Conservation (phyloP, 1,284 basidiomycete genomes). For the Irpex rosettiformis region DNA sequence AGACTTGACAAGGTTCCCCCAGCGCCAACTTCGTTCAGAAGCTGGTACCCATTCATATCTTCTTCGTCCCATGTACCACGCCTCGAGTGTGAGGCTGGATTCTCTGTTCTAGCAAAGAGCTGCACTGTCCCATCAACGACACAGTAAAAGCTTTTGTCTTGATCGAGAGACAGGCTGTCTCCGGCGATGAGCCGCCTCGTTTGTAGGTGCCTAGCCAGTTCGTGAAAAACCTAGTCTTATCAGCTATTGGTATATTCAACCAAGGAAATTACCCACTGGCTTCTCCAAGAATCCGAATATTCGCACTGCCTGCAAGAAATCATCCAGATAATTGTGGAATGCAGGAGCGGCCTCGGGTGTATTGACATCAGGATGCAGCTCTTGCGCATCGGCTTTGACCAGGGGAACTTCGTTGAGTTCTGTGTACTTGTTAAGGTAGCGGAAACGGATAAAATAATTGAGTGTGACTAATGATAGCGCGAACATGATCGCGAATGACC, state of each 20-base stretch:
- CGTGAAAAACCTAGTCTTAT: slow-evolving; percentile 79
- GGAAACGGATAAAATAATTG: slow-evolving; percentile 84
- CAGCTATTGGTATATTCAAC: not conserved
- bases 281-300: slow-evolving; percentile 96
- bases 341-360: slow-evolving; percentile 66
- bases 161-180: slow-evolving; percentile 85
- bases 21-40: slow-evolving; percentile 92
- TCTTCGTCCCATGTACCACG: slow-evolving; percentile 74
- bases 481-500: slow-evolving; percentile 80
- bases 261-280: slow-evolving; percentile 53
- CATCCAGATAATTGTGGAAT: slow-evolving; percentile 94
- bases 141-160: slow-evolving; percentile 93
- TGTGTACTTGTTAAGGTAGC: slow-evolving; percentile 74
- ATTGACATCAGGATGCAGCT: slow-evolving; percentile 87
- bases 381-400: slow-evolving; percentile 72
- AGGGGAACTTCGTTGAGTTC: slow-evolving; percentile 85
- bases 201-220: slow-evolving; percentile 89
- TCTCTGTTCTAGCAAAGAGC: slow-evolving; percentile 74
- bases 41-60: slow-evolving; percentile 89
- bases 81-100: slow-evolving; percentile 37
- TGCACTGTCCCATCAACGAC: slow-evolving; percentile 91
- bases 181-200: slow-evolving; percentile 90
- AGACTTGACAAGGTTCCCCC: slow-evolving; percentile 94
- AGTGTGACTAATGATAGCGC: slow-evolving; percentile 59
- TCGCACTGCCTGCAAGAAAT: slow-evolving; percentile 90